Base-by-base conservation (phyloP, 1,284 basidiomycete genomes). In the Ganoderma lingzhi region DNA sequence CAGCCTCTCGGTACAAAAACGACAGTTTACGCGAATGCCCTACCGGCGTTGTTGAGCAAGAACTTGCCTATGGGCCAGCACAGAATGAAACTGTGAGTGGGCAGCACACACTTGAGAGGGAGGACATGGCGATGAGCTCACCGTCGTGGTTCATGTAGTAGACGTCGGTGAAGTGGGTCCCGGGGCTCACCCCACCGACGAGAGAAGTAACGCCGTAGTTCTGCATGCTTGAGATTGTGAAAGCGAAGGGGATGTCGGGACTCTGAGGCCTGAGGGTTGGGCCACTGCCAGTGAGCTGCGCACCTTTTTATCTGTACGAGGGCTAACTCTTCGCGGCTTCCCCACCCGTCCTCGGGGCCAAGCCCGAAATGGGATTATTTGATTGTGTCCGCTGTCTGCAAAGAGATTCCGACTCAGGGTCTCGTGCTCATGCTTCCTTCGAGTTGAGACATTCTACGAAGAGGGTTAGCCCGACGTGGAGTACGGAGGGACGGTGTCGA, bases 151-250 rank as follows among this genome's bases (percentile, higher is more conserved):
- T 56, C 28, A 64, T 48, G 45, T 44, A 45, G 42, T 42, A 64
- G 4, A 74, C n/a, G 42, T 74, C 70, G 55, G 64, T 58, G 67
- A 69, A 72, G 28, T 59, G 32, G 6, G 51, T 17, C 41, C 66
- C 67, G 19, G 60, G 60, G 17, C 28, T 53, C 32, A 28, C 28
- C 53, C 69, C 70, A 15, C 72, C 72, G 48, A 74, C 63, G 37
- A 70, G 61, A 53, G 68, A 63, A 28, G 70, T 70, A 12, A 53
- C 51, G 2, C 12, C 51, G 51, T 53, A 53, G 51, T 30, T 30
- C 12, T 12, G 23, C 51, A 53, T 53, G 19, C 6, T 9, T 48
- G 45, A 9, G 45, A n/a, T 23, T 6, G 51, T 10, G 51, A 30
- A 14, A 23, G 23, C 23, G 10, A 3, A 9, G 28, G 10, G 14